phyloP scores from a whole-genome alignment of 2,329 filamentous ascomycete species.

The Monosporascus sp. region DNA sequence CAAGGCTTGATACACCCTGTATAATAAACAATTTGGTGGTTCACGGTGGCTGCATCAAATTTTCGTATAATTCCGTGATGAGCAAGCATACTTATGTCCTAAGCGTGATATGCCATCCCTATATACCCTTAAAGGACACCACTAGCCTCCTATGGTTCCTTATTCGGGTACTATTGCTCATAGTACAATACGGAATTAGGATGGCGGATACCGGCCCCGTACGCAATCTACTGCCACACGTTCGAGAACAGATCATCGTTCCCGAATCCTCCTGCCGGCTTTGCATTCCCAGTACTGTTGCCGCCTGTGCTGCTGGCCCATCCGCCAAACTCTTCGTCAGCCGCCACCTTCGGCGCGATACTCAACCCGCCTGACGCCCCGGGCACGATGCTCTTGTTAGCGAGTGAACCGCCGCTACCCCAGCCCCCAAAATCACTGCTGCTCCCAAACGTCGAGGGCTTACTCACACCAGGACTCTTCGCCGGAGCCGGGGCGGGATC shows the following conservation, averaged over 20 bases:
- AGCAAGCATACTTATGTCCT: too few species aligned
- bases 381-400: conserved; percentile 55
- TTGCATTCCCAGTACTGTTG: conserved; percentile 36
- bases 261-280: conserved; percentile 56
- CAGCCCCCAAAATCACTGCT: conserved; percentile 57
- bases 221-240: conserved; percentile 69
- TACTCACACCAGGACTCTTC: conserved; percentile 53
- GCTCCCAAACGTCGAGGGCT: conserved; percentile 39
- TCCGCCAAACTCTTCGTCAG: conserved; percentile 93
- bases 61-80: too few species aligned
- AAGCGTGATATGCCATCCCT: too few species aligned
- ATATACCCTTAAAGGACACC: too few species aligned
- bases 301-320: conserved; percentile 71
- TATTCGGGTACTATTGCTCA: too few species aligned
- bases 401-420: conserved; percentile 47
- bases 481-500: conserved; percentile 47
- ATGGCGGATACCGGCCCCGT: background rate
- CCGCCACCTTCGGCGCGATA: conserved; percentile 63
- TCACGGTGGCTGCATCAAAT: too few species aligned
- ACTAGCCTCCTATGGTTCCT: too few species aligned
- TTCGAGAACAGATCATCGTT: conserved; percentile 92
- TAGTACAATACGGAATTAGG: background rate
- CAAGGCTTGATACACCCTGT: background rate
- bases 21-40: too few species aligned
- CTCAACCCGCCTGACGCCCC: conserved; percentile 62